Evolutionary conservation across 495 filamentous ascomycete species (phyloP).

Genomic region (Entonaema liquescens): DNA sequence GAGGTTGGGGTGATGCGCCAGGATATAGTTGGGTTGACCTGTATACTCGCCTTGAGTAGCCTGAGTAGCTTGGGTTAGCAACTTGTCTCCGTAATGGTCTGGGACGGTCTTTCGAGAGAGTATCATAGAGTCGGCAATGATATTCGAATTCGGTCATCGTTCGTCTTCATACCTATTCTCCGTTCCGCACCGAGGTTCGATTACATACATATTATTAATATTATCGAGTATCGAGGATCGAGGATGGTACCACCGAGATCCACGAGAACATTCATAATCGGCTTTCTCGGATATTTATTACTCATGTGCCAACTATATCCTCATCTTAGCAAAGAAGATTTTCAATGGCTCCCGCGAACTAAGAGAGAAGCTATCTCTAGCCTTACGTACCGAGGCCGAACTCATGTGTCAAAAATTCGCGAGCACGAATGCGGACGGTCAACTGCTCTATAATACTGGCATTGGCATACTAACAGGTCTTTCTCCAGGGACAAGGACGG

Average conservation of each 20-base stretch:
- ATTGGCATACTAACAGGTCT: no score
- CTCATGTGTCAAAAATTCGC: background rate
- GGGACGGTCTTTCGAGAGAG: background rate
- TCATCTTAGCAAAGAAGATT: background rate
- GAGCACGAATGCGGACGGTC: background rate
- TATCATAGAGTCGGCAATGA: background rate
- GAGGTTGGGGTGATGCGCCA: no score
- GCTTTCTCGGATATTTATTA: slow-evolving; percentile 6
- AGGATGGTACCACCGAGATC: background rate
- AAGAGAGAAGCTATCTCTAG: background rate
- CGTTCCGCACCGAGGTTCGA: background rate
- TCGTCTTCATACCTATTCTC: background rate
- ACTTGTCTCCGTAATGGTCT: background rate
- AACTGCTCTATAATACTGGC: background rate
- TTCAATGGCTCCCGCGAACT: background rate
- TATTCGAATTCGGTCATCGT: background rate
- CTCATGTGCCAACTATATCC: background rate
- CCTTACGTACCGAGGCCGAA: background rate
- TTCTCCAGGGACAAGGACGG: slow-evolving; percentile 23
- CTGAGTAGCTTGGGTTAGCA: background rate
- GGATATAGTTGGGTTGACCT: no score
- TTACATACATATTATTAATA: background rate
- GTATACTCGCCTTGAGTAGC: no score
- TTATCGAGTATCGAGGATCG: background rate
- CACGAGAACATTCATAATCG: background rate